phyloP scores from a whole-genome alignment of 2,329 filamentous ascomycete genomes.

The Colletotrichum zoysiae region DNA sequence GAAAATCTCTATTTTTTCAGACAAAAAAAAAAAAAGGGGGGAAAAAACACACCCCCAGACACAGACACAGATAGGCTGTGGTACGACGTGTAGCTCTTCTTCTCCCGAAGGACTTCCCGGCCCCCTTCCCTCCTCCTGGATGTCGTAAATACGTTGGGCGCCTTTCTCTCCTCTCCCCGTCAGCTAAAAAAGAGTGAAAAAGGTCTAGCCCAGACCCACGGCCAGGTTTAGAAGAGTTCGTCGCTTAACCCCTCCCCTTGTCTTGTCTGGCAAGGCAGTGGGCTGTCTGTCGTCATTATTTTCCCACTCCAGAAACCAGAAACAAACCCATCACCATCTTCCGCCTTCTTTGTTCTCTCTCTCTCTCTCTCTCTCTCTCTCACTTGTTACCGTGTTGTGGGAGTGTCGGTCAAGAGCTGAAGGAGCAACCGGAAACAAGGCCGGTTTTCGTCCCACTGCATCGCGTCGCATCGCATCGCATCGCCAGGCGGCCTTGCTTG shows the following conservation, averaged over 20 bases:
- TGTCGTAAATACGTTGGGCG: not conserved
- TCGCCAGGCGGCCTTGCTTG: no score
- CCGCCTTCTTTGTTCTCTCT: conserved; percentile 14
- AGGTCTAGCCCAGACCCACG: conserved; percentile 12
- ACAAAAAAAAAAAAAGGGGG: not conserved
- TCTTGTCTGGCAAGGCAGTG: conserved; percentile 19
- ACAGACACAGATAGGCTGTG: not conserved
- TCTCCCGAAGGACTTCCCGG: not conserved
- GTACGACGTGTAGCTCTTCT: not conserved
- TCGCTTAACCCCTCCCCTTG: conserved; percentile 37
- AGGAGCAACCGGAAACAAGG: not conserved
- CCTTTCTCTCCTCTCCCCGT: not conserved
- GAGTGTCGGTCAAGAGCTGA: conserved; percentile 22
- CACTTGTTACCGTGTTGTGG: not conserved
- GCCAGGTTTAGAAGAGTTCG: conserved; percentile 11
- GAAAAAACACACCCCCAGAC: not conserved
- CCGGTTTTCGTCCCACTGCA: conserved; percentile 27
- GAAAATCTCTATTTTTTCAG: conserved; percentile 22
- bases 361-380: not conserved
- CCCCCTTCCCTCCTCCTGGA: not conserved
- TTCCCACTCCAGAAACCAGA: conserved; percentile 18
- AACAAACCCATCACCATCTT: not conserved
- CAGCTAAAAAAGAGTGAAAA: not conserved
- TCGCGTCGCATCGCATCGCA: not conserved
- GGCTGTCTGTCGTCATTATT: conserved; percentile 36